A percentile compares a stretch with the other conserved stretches of the same genome.
phyloP scores from a whole-genome alignment of 2,329 filamentous ascomycete genomes.

The Simplicillium sp. region DNA sequence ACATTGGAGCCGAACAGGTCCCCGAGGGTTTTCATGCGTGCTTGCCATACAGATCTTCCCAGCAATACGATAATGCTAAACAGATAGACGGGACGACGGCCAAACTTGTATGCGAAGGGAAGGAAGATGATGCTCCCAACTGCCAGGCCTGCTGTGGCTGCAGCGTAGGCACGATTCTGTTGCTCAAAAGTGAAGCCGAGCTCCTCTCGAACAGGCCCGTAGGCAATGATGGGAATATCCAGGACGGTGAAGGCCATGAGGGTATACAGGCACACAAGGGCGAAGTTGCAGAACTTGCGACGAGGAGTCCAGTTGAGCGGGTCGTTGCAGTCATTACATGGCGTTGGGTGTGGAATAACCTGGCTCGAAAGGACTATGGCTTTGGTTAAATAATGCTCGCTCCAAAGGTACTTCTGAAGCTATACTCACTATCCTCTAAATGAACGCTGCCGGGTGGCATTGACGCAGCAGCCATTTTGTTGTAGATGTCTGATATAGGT shows the following conservation, averaged over 20 bases:
- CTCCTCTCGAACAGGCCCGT: slow-evolving; percentile 10
- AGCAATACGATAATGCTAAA: slow-evolving; percentile 9
- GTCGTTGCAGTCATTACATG: too few relatives aligned
- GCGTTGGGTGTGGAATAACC: too few relatives aligned
- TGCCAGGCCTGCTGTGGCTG: slow-evolving; percentile 20
- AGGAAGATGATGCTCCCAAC: slow-evolving; percentile 23
- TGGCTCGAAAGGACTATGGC: too few relatives aligned
- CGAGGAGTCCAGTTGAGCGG: background rate
- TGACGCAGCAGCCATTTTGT: too few relatives aligned
- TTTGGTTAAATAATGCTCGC: too few relatives aligned
- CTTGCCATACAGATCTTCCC: slow-evolving; percentile 9
- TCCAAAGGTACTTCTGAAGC: too few relatives aligned
- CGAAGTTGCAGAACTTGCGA: slow-evolving; percentile 21
- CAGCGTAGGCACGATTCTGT: slow-evolving; percentile 16
- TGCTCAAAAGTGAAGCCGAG: slow-evolving; percentile 15
- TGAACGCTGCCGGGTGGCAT: too few relatives aligned
- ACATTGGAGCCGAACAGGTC: slow-evolving; percentile 11
- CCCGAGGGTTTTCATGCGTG: slow-evolving; percentile 6
- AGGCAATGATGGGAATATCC: slow-evolving; percentile 6
- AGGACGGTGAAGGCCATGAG: slow-evolving; percentile 61
- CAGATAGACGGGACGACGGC: slow-evolving; percentile 21
- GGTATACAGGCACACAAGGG: slow-evolving; percentile 50
- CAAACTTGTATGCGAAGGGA: slow-evolving; percentile 23
- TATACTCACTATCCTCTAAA: too few relatives aligned
- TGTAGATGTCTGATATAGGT: too few relatives aligned